Base-by-base conservation (phyloP, 1,139 yeast genomes). In the Sugiyamaella neomexicana region DNA sequence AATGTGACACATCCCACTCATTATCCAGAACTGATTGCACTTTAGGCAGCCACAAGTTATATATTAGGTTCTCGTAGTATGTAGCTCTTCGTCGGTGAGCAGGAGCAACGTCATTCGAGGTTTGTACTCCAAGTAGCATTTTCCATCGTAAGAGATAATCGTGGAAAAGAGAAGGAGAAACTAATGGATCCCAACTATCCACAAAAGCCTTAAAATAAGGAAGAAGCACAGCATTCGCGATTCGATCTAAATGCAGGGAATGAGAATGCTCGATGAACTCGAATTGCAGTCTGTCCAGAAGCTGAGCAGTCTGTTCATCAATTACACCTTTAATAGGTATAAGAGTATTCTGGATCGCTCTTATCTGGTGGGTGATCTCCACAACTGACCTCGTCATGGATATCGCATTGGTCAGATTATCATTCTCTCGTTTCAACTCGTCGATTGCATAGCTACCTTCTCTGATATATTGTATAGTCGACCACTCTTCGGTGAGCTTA, bases 141-240 rank as follows among this genome's bases (percentile, higher is more conserved):
- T 62, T 62, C 70, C 72, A 70, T 3, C 58, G 55, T 0, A 58
- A 16, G 15, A 77, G 57, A 12, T 40, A 38, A 10, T 68, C 70
- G 1, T 68, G 55, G 41, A 66, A 62, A 15, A 47, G 52, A 0
- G 58, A 58, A 2, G 75, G 62, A 6, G 40, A 9, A 10, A 66
- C 62, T 2, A 68, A 56, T 0, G 78, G 76, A 45, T 72, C 65
- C 80, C 82, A 78, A 1, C 51, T 10, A 0, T 60, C 58, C 27
- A 77, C 55, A 2, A 65, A 52, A 1, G 50, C 39, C 5, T 56
- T 53, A 8, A 72, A 58, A 2, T 60, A 36, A 0, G 75, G 73
- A 6, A 60, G 56, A 2, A 76, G 20, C 1, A 25, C 32, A 0
- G 74, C 63, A 1, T 71, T 63, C 0, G 75, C 64, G 1, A 72